A percentile compares a stretch with the other conserved stretches of the same genome.
These are phyloP conservation scores for Mortierella sp. DNA, from an alignment of 371 early-diverging fungal species.

Conservation along the genomic window DNA sequence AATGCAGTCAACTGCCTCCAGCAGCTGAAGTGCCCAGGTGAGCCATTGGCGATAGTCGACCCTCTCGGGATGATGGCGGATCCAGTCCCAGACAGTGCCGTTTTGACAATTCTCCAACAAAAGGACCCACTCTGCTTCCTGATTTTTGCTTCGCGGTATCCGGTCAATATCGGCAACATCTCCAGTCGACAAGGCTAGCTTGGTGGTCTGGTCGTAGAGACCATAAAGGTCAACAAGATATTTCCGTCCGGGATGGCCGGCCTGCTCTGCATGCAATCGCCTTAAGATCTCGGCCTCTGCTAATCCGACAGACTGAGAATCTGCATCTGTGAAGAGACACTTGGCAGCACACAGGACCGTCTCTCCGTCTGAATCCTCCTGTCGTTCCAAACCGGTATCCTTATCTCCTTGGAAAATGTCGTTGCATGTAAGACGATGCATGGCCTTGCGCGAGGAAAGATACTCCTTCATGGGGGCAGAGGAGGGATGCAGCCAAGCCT, in stretches of 20 bases:
- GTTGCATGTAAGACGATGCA: conserved; percentile 25
- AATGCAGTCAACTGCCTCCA: conserved; percentile 74
- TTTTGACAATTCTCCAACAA: conserved; percentile 74
- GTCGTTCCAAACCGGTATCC: not conserved
- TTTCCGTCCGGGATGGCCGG: conserved; percentile 35
- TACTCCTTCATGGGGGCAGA: conserved; percentile 41
- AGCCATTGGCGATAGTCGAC: conserved; percentile 75
- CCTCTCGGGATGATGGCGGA: conserved; percentile 60
- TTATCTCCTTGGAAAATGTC: conserved; percentile 28
- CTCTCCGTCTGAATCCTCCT: not conserved
- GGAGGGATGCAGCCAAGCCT: conserved; percentile 45
- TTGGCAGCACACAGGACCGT: conserved; percentile 68
- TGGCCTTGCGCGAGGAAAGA: conserved; percentile 24
- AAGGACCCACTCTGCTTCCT: conserved; percentile 58
- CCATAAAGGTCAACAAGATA: conserved; percentile 40
- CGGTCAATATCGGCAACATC: conserved; percentile 8
- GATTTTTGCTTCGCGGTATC: conserved; percentile 1
- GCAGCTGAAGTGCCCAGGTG: conserved; percentile 79
- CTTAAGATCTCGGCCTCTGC: conserved; percentile 62
- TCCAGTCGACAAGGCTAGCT: conserved; percentile 7
- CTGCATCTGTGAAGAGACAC: conserved; percentile 61
- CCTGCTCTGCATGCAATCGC: conserved; percentile 31
- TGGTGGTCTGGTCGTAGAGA: conserved; percentile 27
- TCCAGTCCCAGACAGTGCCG: conserved; percentile 79
- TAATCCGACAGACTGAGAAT: conserved; percentile 63